These are phyloP conservation scores for Austroboletus eburneus DNA, from an alignment of 768 basidiomycete species.

Conservation along the genomic window DNA sequence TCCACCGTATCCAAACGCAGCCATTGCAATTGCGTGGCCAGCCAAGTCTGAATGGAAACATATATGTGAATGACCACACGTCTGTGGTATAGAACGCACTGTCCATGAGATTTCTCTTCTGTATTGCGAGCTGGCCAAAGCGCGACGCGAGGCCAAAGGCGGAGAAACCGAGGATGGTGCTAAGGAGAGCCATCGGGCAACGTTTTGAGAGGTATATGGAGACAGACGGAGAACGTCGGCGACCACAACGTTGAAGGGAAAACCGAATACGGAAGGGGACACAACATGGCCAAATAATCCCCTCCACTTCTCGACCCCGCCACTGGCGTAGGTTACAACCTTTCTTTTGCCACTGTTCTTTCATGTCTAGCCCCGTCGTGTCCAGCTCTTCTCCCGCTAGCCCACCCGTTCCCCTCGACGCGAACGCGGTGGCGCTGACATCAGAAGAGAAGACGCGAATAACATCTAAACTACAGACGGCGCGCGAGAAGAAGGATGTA, in stretches of 20 bases:
- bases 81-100: conserved; percentile 55
- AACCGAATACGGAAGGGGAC: conserved; percentile 12
- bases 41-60: conserved; percentile 51
- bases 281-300: conserved; percentile 27
- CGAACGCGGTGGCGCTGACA: conserved; percentile 14
- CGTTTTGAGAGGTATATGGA: neutral
- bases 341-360: neutral
- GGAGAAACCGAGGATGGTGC: conserved; percentile 74
- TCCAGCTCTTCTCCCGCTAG: conserved; percentile 5
- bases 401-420: conserved; percentile 13
- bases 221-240: conserved; percentile 10
- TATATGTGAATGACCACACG: neutral
- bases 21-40: conserved; percentile 68
- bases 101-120: conserved; percentile 70
- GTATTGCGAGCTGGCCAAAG: conserved; percentile 83
- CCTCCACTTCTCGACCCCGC: neutral
- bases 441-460: conserved; percentile 28
- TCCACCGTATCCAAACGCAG: conserved; percentile 64
- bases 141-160: conserved; percentile 79
- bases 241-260: neutral
- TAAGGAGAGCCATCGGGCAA: conserved; percentile 55
- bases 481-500: conserved; percentile 61
- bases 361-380: conserved; percentile 11
- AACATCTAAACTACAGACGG: conserved; percentile 51
- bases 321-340: no score